Base-by-base conservation (phyloP, 345 rosid species). In the Eucalyptus victrix region DNA sequence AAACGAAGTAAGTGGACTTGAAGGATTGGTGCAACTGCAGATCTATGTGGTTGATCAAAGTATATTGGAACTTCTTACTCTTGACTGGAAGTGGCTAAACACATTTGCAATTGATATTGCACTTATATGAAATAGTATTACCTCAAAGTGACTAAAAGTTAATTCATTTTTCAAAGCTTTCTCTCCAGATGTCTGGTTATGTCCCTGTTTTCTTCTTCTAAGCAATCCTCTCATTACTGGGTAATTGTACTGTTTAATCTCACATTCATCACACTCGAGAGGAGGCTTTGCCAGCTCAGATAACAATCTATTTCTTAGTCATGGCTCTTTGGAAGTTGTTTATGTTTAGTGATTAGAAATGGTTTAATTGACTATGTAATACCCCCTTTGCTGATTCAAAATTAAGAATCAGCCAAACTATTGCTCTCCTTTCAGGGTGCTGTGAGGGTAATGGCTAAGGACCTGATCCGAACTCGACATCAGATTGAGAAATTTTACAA, bases 361-460 rank as follows among this genome's bases (percentile, higher is more conserved):
- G 26, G 26, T 28, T 32, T n/a, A 14, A 49, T 49, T 49, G 87
- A n/a, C 60, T 8, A 86, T 49, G 47, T 12, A 11, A 40, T 40
- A 76, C 44, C 47, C 16, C 47, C 85, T 76, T 18, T 76, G 44
- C 3, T 21, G 30, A 40, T 76, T 40, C 47, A 76, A 40, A 76
- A 40, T 88, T 88, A 18, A 49, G 49, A 37, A 88, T 88, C 26
- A 11, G 42, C 86, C n/a, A 40, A 80, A 81, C 86, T 88, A 28
- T 32, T 40, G 47, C 60, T 81, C 53, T 88, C 87, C 49, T 91
- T 87, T 42, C 95, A 97, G 99, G 99, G 99, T 89, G 99, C 99
- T 88, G 99, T 97, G 85, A 97, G 96, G 93, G 98, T 97, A 90
- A 97, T 97, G 99, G 99, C 99, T 6, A 97, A 97, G 92, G 99